These are phyloP conservation scores for Cronartium ribicola DNA, from an alignment of 1,284 basidiomycete genomes.

Conservation along the genomic window DNA sequence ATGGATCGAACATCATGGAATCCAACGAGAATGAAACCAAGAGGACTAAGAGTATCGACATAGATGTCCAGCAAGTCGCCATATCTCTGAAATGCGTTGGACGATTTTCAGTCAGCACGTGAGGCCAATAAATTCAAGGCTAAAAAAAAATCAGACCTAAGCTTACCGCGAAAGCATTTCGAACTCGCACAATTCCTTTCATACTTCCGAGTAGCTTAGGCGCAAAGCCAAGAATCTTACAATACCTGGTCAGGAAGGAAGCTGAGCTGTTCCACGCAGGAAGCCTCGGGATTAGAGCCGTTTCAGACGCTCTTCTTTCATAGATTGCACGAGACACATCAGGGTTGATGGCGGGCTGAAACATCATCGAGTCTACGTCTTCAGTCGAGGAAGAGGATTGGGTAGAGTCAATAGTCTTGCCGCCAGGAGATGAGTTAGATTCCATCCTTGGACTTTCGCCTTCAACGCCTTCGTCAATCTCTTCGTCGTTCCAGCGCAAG, in stretches of 20 bases:
- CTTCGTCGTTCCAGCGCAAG: constrained; percentile 22
- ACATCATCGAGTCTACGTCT: neutral
- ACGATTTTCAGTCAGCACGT: neutral
- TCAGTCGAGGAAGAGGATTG: neutral
- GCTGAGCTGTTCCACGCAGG: neutral
- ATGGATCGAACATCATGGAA: constrained; percentile 30
- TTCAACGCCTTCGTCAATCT: neutral
- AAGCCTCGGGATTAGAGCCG: neutral
- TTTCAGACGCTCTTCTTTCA: no score
- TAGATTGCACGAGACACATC: neutral
- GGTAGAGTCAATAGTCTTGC: neutral
- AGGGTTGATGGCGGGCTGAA: neutral
- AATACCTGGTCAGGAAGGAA: constrained; percentile 18
- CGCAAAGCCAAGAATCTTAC: constrained; percentile 30
- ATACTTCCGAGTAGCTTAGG: constrained; percentile 39
- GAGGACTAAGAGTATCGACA: constrained; percentile 36
- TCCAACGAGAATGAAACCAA: constrained; percentile 36
- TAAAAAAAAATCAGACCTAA: neutral
- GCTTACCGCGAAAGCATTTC: constrained; percentile 37
- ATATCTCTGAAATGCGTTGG: constrained; percentile 1
- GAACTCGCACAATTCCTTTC: constrained; percentile 39
- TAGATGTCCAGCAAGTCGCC: constrained; percentile 37
- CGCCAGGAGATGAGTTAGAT: neutral
- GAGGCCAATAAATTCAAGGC: neutral
- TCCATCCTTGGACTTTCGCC: neutral